Percentiles rank a stretch among this genome's conserved stretches.
Evolutionary conservation across 805 yeast genomes (phyloP).

Genomic region (Wickerhamomyces xylosicus): DNA sequence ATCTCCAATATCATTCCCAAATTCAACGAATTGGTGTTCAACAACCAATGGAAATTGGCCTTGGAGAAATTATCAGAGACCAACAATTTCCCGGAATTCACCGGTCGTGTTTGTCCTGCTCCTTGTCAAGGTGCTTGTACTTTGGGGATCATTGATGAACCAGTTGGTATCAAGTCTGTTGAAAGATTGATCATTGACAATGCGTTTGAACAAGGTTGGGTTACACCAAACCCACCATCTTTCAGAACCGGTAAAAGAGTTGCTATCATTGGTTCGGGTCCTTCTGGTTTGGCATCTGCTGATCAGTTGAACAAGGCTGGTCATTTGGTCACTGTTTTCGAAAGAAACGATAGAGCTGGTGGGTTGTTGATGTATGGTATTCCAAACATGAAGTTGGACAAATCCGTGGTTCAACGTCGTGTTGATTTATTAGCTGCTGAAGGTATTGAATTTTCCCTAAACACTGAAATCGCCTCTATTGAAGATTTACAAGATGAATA

Average conservation of each 20-base stretch:
- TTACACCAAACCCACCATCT: slow-evolving; percentile 70
- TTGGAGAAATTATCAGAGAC: slow-evolving; percentile 88
- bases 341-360: slow-evolving; percentile 92
- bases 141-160: slow-evolving; percentile 84
- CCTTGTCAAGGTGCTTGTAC: slow-evolving; percentile 98
- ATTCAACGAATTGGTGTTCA: slow-evolving; percentile 94
- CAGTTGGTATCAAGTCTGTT: slow-evolving; percentile 93
- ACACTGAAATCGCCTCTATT: slow-evolving; percentile 75
- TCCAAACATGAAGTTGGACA: slow-evolving; percentile 97
- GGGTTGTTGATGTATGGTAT: slow-evolving; percentile 98
- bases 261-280: slow-evolving; percentile 93
- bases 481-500: slow-evolving; percentile 51
- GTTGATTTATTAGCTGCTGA: slow-evolving; percentile 83
- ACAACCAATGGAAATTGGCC: slow-evolving; percentile 92
- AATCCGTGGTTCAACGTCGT: slow-evolving; percentile 86
- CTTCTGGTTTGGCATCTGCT: slow-evolving; percentile 94
- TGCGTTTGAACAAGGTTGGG: slow-evolving; percentile 96
- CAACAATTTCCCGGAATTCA: slow-evolving; percentile 96
- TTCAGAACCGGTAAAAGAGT: slow-evolving; percentile 76
- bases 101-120: slow-evolving; percentile 97
- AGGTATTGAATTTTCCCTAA: slow-evolving; percentile 72
- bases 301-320: slow-evolving; percentile 97
- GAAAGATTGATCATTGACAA: slow-evolving; percentile 95
- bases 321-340: slow-evolving; percentile 83
- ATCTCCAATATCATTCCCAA: slow-evolving; percentile 94